Evolutionary conservation across 1,284 basidiomycete genomes (phyloP), one percentile per base, ranked within the genome.

Genomic region (Acaromyces ingoldii): DNA sequence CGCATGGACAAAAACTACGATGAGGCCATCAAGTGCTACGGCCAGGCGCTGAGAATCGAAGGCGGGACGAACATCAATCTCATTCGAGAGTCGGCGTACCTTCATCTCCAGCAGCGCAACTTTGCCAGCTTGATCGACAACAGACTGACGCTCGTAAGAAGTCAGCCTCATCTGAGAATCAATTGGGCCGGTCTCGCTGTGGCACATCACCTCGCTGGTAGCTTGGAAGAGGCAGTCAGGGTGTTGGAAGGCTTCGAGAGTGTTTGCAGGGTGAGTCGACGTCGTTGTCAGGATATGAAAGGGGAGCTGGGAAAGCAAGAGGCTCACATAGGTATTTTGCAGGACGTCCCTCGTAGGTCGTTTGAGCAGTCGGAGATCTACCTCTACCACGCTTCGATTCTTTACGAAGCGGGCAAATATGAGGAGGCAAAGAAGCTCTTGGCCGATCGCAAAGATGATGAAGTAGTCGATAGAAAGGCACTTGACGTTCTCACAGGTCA

Each of bases 101-200:
- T 99, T 28, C 87, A 92, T 69, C 85, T 90, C 0, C 91, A 97
- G 68, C 82, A 92, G n/a, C 84, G 95, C 34, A 80, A 87, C 49
- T 96, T 85, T 76, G 84, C 87, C 40, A 80, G 80, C 2, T 82
- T 95, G 30, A 82, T 92, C 37, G 87, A 92, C 53, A 88, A 88
- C 1, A 84, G 95, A 5, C 82, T 89, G 65, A 84, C 84, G 15
- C 83, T 96, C 53, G 82, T 97, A 30, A 82, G 82, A 47, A 77
- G 90, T 22, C 85, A 93, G 22, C 91, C 93, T 0, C 85, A 86
- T 56, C 78, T 88, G 22, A 86, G 93, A 11, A 83, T 87, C 52
- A 88, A 91, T 74, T 99, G 95, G 95, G 79, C 92, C 47, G 88
- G 82, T 1, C 80, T 95, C 47, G 90, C 91, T 13, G 83, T 96